phyloP scores from a whole-genome alignment of 176 grass and related monocot species.

The Raddia guianensis region DNA sequence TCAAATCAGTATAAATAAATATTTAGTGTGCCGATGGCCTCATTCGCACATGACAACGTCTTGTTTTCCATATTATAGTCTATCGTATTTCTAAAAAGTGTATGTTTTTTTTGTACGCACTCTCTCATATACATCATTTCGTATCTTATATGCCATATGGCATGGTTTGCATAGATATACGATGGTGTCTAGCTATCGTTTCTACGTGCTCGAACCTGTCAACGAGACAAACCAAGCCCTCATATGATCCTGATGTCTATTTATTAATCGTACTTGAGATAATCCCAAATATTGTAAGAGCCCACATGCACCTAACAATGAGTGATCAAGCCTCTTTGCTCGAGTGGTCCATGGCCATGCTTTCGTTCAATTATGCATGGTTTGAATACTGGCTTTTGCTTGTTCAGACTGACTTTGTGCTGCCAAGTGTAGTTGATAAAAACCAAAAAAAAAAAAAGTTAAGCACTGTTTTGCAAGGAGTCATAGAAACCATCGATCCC shows the following conservation, averaged over 20 bases:
- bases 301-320: neutral
- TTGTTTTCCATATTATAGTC: too few species aligned
- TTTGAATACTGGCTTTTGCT: conserved; percentile 11
- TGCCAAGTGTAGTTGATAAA: neutral
- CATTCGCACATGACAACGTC: too few species aligned
- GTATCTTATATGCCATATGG: too few species aligned
- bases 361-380: neutral
- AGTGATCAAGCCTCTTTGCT: neutral
- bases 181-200: too few species aligned
- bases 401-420: neutral
- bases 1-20: too few species aligned
- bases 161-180: too few species aligned
- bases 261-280: neutral
- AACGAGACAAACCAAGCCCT: neutral
- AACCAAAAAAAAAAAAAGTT: neutral
- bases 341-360: conserved; percentile 20
- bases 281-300: neutral
- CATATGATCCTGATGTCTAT: neutral
- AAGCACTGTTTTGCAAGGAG: neutral
- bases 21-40: too few species aligned
- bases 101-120: too few species aligned
- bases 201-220: neutral
- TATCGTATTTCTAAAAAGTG: too few species aligned
- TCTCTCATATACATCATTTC: too few species aligned
- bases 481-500: too few species aligned